Conservation (phyloP, 1,284 basidiomycete species). For the Testicularia cyperi region DNA sequence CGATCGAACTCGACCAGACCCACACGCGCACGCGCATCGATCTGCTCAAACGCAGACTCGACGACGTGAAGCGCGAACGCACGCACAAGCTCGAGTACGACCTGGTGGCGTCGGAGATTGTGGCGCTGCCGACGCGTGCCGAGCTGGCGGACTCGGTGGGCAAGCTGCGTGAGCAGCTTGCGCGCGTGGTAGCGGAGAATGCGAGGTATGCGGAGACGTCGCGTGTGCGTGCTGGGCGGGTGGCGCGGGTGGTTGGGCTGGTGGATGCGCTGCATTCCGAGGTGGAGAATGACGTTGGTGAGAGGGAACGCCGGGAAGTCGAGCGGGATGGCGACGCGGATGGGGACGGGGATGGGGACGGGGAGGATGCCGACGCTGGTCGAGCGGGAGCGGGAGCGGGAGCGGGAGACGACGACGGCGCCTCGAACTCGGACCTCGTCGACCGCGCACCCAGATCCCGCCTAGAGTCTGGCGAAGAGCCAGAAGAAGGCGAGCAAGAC, state of each 20-base stretch:
- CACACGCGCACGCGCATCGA: constrained; percentile 27
- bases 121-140: constrained; percentile 30
- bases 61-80: constrained; percentile 33
- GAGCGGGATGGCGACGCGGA: too few relatives aligned
- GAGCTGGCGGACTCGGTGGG: constrained; percentile 26
- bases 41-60: constrained; percentile 28
- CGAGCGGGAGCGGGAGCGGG: not conserved
- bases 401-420: constrained; percentile 2
- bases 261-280: constrained; percentile 19
- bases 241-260: constrained; percentile 6
- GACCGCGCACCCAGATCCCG: constrained; percentile 1
- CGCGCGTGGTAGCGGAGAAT: constrained; percentile 14
- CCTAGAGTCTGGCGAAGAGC: constrained; percentile 8
- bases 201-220: constrained; percentile 29
- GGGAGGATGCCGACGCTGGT: not conserved
- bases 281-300: constrained; percentile 41
- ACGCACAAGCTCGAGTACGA: constrained; percentile 52
- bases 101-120: constrained; percentile 39
- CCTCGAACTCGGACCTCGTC: not conserved
- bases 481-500: constrained; percentile 24
- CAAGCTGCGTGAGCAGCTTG: constrained; percentile 13
- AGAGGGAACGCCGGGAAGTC: constrained; percentile 41
- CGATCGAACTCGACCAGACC: constrained; percentile 19
- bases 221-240: constrained; percentile 4
- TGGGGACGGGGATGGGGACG: constrained; percentile 36